Percentiles rank a stretch among this genome's conserved stretches.
Conservation (phyloP, 1,284 basidiomycete genomes). For the Fistulinella cinereoalba region DNA sequence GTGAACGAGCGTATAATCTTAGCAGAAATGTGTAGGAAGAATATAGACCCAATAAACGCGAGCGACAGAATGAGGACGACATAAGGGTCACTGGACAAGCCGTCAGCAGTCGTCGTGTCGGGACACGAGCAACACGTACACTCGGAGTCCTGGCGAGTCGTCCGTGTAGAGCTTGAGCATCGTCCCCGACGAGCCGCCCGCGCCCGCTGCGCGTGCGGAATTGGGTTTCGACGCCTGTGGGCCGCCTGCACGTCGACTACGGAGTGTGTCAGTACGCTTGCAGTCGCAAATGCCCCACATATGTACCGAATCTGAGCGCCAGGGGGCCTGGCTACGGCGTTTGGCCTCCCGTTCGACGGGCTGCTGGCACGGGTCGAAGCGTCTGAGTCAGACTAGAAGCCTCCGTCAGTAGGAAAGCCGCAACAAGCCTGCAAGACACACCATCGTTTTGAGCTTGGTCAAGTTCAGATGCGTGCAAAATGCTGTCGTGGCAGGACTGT, state of each 20-base stretch:
- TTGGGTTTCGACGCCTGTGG: conserved; percentile 77
- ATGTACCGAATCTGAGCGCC: conserved; percentile 76
- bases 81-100: conserved; percentile 80
- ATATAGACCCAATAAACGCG: conserved; percentile 97
- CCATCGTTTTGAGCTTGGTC: conserved; percentile 22
- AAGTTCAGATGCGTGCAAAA: conserved; percentile 7
- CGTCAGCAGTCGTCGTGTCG: conserved; percentile 5
- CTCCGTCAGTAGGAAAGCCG: no score
- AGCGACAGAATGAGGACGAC: conserved; percentile 96
- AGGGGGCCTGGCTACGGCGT: conserved; percentile 64
- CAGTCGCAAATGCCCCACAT: not conserved
- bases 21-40: conserved; percentile 97
- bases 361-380: conserved; percentile 43
- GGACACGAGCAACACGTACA: conserved; percentile 69
- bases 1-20: conserved; percentile 91
- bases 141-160: conserved; percentile 93
- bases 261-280: not conserved
- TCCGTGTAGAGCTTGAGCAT: conserved; percentile 99
- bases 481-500: conserved; percentile 28
- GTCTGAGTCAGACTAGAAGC: conserved; percentile 69
- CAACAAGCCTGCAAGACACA: conserved; percentile 9
- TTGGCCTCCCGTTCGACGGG: conserved; percentile 38
- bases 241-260: conserved; percentile 75
- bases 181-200: conserved; percentile 94
- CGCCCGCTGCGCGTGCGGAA: conserved; percentile 89